Evolutionary conservation across 2,329 filamentous ascomycete genomes (phyloP).

Genomic region (Fusarium euwallaceae): DNA sequence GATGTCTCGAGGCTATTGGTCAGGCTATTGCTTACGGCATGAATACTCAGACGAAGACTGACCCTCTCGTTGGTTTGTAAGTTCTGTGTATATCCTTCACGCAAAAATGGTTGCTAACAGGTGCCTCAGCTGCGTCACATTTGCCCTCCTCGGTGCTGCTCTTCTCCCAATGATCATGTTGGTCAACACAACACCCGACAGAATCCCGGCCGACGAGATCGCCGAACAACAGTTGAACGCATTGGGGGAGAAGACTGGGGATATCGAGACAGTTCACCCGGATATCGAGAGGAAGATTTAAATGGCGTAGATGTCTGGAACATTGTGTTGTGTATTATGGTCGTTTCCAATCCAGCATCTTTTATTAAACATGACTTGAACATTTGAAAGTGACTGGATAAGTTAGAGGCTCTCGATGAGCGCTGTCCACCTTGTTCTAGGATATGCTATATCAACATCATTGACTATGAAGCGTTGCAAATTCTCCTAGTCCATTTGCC

Average conservation of each 20-base stretch:
- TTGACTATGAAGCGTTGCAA: neutral
- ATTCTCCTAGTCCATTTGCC: neutral
- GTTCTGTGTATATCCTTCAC: conserved; percentile 25
- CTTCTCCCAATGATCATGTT: conserved; percentile 54
- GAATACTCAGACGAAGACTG: conserved; percentile 55
- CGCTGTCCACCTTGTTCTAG: neutral
- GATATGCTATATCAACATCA: neutral
- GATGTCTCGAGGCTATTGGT: conserved; percentile 56
- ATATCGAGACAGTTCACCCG: neutral
- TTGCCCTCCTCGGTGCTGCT: conserved; percentile 53
- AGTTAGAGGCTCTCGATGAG: neutral
- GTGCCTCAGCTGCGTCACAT: conserved; percentile 52
- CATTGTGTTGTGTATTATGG: neutral
- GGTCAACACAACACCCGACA: conserved; percentile 56
- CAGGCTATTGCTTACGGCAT: conserved; percentile 58
- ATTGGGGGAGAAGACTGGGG: conserved; percentile 2
- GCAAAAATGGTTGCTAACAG: neutral
- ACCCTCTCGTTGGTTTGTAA: conserved; percentile 56
- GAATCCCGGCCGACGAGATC: conserved; percentile 56
- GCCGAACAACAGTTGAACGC: conserved; percentile 50
- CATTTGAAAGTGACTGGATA: neutral
- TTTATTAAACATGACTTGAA: neutral
- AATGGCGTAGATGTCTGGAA: neutral
- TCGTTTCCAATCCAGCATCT: neutral
- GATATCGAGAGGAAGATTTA: neutral